These are phyloP conservation scores for Nematocida ausubeli DNA, from an alignment of 371 early-diverging fungal genomes.

Conservation along the genomic window DNA sequence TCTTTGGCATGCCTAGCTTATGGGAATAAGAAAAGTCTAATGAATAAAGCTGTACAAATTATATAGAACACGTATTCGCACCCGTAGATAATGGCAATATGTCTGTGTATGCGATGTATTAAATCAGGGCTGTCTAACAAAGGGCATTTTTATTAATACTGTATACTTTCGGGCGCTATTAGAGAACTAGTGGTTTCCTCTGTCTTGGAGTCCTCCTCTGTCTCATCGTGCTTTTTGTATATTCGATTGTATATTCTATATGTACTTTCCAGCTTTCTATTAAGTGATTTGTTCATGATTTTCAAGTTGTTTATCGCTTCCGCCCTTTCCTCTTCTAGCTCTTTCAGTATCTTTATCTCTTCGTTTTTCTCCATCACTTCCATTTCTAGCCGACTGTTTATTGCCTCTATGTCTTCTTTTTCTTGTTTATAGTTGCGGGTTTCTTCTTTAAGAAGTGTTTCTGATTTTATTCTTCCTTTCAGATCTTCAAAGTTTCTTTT, in stretches of 20 bases:
- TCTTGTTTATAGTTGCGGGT: conserved; percentile 57
- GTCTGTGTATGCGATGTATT: no score
- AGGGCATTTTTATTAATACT: conserved; percentile 41
- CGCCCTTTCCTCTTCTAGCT: conserved; percentile 38
- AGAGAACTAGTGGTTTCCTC: conserved; percentile 43
- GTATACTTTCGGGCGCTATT: conserved; percentile 36
- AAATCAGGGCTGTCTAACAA: no score
- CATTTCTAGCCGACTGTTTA: conserved; percentile 55
- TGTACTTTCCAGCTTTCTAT: conserved; percentile 66
- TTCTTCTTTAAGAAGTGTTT: conserved; percentile 1
- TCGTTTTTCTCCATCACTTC: conserved; percentile 48
- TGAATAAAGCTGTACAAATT: no score
- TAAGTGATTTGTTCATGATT: conserved; percentile 55
- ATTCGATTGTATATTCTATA: conserved; percentile 65
- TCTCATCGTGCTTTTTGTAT: conserved; percentile 3
- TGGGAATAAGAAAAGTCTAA: no score
- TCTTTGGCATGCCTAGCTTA: no score
- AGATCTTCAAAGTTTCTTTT: conserved; percentile 60
- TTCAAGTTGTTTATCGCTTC: conserved; percentile 45
- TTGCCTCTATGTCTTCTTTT: conserved; percentile 55
- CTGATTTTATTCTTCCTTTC: conserved; percentile 41
- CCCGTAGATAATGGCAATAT: no score
- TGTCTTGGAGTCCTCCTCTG: conserved; percentile 27
- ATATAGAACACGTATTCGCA: no score
- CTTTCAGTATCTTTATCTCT: conserved; percentile 40